Evolutionary conservation across 2,329 filamentous ascomycete genomes (phyloP).

Genomic region (Paecilomyces sp.): DNA sequence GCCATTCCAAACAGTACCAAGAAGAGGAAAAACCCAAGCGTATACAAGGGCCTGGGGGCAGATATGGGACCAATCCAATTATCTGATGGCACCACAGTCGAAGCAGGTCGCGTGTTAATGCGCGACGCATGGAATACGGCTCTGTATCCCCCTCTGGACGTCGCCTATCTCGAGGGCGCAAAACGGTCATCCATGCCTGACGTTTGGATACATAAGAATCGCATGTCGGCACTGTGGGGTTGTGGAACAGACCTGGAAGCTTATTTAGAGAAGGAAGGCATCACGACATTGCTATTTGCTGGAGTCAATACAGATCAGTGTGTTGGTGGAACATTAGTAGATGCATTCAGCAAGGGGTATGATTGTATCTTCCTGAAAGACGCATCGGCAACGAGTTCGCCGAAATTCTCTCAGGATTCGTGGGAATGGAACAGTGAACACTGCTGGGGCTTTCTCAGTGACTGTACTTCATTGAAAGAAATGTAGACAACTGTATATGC

Average conservation of each 20-base stretch:
- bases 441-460: slow-evolving; percentile 30
- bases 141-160: slow-evolving; percentile 42
- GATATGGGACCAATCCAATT: slow-evolving; percentile 38
- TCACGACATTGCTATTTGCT: slow-evolving; percentile 48
- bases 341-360: slow-evolving; percentile 51
- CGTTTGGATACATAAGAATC: slow-evolving; percentile 49
- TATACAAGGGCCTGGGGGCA: slow-evolving; percentile 39
- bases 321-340: slow-evolving; percentile 49
- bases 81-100: slow-evolving; percentile 12
- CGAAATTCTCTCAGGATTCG: slow-evolving; percentile 23
- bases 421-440: slow-evolving; percentile 7
- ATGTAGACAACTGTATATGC: neutral
- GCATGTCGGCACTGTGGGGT: slow-evolving; percentile 53
- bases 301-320: slow-evolving; percentile 59
- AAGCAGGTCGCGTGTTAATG: slow-evolving; percentile 39
- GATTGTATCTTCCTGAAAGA: slow-evolving; percentile 52
- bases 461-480: neutral
- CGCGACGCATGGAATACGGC: slow-evolving; percentile 51
- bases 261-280: slow-evolving; percentile 33
- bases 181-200: slow-evolving; percentile 28
- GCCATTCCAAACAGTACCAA: slow-evolving; percentile 17
- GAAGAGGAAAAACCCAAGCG: slow-evolving; percentile 12
- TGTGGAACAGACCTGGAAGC: slow-evolving; percentile 35
- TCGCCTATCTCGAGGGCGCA: slow-evolving; percentile 24
- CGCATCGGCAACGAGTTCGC: slow-evolving; percentile 47